Evolutionary conservation across 805 yeast species (phyloP), one percentile per base, ranked within the genome.

Genomic region (Candida dajiaensis): DNA sequence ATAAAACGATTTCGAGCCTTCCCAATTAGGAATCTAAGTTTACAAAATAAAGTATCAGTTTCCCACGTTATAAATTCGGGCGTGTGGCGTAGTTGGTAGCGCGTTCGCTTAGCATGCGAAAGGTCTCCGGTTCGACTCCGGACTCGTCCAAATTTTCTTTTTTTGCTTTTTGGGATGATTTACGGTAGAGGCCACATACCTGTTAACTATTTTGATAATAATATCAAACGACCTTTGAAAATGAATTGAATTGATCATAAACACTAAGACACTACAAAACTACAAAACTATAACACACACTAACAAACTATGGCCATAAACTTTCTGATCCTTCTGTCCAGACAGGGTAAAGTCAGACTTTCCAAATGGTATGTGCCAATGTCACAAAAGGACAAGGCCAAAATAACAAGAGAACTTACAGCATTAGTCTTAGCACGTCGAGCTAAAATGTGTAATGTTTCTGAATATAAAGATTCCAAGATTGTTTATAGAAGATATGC

Each of bases 331-430:
- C 70, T 94, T 44, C 76, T 92, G 15, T 90, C 97, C 13, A 79
- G 97, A 55, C 99, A 94, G 64, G 99, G 99, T 25, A 94, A 92
- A 66, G 89, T 89, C 28, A 76, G 99, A 57, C 76, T 95, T 31
- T 79, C 95, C 33, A 90, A 90, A 69, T 94, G 99, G 99, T 94
- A 89, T 64, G 76, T 77, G 44, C 81, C 97, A 26, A 72, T 83
- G 41, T 75, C 85, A n/a, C 85, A 84, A 57, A 89, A 87, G 62
- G 97, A 89, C 55, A 89, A 90, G 68, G 73, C 83, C 44, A 85
- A 86, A 66, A 81, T 89, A 47, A 81, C 86, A 43, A 78, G 88
- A 57, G 98, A 94, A 57, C 74, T 94, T 47, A 83, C 96, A 9
- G 89, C 97, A 3, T 69, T 89, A 37, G 87, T 94, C 22, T 77